These are phyloP conservation scores for Closterium sp. DNA, from an alignment of 139 green algal species.

Conservation along the genomic window DNA sequence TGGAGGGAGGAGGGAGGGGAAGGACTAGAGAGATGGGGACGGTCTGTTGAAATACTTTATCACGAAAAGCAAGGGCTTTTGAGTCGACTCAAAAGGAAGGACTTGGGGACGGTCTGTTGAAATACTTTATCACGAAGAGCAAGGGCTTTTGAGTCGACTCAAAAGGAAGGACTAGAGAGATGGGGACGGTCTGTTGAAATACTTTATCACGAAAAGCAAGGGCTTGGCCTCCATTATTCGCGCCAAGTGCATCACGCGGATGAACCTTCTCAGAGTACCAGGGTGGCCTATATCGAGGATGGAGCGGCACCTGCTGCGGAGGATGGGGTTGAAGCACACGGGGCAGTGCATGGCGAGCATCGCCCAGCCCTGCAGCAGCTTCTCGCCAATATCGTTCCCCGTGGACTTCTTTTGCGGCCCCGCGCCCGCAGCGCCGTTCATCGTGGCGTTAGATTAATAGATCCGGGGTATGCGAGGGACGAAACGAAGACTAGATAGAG, in stretches of 20 bases:
- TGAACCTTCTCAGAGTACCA: neutral
- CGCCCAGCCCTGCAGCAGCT: conserved; percentile 35
- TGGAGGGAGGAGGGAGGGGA: neutral
- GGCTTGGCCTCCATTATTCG: too few relatives aligned
- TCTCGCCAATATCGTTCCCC: neutral
- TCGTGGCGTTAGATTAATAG: neutral
- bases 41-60: neutral
- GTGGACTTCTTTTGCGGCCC: neutral
- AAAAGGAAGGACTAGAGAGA: neutral
- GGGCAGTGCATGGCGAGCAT: conserved; percentile 39
- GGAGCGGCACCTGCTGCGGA: conserved; percentile 20
- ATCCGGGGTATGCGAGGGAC: neutral
- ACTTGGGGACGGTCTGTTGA: too few relatives aligned
- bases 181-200: too few relatives aligned
- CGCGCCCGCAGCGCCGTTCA: neutral
- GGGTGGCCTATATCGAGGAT: neutral
- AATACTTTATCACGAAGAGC: too few relatives aligned
- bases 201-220: neutral
- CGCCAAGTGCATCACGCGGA: neutral
- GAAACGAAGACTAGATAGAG: neutral
- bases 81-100: too few relatives aligned
- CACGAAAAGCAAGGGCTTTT: neutral
- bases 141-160: too few relatives aligned
- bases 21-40: neutral
- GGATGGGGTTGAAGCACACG: conserved; percentile 12